Conservation (phyloP, 2,329 filamentous ascomycete genomes). For the Penicillium carneum region DNA sequence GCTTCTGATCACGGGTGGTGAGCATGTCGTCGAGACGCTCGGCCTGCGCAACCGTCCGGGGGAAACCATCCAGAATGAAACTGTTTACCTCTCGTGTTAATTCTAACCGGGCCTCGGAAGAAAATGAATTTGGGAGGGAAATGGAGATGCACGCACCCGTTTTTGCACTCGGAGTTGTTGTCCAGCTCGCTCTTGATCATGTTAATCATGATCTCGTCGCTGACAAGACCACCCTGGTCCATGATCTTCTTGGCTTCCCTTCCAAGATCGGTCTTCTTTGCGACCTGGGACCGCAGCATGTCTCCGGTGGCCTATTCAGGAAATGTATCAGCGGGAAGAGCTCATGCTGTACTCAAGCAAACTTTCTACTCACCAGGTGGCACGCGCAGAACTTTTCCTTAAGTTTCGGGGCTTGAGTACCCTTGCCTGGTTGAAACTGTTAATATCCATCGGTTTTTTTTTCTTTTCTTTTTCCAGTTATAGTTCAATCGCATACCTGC, state of each 20-base stretch:
- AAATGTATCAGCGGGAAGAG: constrained; percentile 25
- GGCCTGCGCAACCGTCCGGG: constrained; percentile 92
- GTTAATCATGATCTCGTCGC: constrained; percentile 98
- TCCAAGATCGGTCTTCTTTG: constrained; percentile 93
- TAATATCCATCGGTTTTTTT: constrained; percentile 20
- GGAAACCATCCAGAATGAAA: constrained; percentile 99
- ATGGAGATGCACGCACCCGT: constrained; percentile 70
- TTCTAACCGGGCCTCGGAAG: background rate
- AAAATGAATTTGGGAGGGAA: background rate
- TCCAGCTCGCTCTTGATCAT: constrained; percentile 99
- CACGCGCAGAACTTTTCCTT: constrained; percentile 98
- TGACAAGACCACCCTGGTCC: constrained; percentile 96
- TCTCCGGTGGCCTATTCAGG: constrained; percentile 84
- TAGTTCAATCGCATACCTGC: constrained; percentile 69
- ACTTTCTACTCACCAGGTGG: constrained; percentile 75
- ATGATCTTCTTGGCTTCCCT: constrained; percentile 99
- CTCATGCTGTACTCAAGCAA: background rate
- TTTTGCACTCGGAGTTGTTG: constrained; percentile 92
- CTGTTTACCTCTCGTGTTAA: constrained; percentile 55
- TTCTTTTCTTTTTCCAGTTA: background rate
- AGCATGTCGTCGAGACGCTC: constrained; percentile 96
- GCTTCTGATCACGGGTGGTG: constrained; percentile 74
- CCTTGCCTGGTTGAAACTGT: constrained; percentile 75
- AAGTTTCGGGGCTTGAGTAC: constrained; percentile 95
- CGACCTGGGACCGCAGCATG: constrained; percentile 97